Evolutionary conservation across 1,284 basidiomycete genomes (phyloP).

Genomic region (Ustanciosporium gigantosporum): DNA sequence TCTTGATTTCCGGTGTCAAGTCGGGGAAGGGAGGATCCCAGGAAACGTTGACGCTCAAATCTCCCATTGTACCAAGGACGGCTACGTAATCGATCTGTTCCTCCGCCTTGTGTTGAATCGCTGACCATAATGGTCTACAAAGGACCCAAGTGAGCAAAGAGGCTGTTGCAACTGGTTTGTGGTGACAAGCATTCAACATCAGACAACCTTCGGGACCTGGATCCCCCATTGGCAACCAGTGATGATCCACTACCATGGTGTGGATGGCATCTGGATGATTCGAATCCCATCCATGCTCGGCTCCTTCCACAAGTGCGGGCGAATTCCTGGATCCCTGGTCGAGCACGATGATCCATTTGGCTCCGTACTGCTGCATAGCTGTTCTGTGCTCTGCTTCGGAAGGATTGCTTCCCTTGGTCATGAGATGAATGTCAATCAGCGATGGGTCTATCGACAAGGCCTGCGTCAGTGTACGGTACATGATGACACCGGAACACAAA

Average conservation of each 20-base stretch:
- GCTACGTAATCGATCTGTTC: conserved; percentile 39
- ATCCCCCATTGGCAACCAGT: conserved; percentile 17
- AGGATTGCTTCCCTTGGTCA: conserved; percentile 39
- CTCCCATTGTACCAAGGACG: conserved; percentile 45
- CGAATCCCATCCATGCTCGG: conserved; percentile 35
- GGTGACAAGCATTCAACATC: conserved; percentile 44
- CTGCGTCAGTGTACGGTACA: conserved; percentile 38
- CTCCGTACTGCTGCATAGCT: conserved; percentile 16
- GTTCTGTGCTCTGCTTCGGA: conserved; percentile 14
- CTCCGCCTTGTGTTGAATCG: conserved; percentile 5
- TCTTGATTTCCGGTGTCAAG: conserved; percentile 30
- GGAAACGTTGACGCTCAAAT: conserved; percentile 35
- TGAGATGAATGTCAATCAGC: conserved; percentile 36
- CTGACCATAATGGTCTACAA: conserved; percentile 32
- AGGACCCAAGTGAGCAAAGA: conserved; percentile 43
- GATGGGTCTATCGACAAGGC: conserved; percentile 16
- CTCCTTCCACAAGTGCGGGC: conserved; percentile 29
- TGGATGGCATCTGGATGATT: conserved; percentile 5
- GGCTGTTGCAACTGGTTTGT: conserved; percentile 35
- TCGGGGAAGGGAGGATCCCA: conserved; percentile 50
- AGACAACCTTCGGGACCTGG: conserved; percentile 37
- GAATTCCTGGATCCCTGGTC: conserved; percentile 48
- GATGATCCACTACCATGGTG: conserved; percentile 46
- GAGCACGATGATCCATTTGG: conserved; percentile 43
- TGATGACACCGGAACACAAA: conserved; percentile 36